Evolutionary conservation across 768 basidiomycete genomes (phyloP).

Genomic region (Tricholoma terreum): DNA sequence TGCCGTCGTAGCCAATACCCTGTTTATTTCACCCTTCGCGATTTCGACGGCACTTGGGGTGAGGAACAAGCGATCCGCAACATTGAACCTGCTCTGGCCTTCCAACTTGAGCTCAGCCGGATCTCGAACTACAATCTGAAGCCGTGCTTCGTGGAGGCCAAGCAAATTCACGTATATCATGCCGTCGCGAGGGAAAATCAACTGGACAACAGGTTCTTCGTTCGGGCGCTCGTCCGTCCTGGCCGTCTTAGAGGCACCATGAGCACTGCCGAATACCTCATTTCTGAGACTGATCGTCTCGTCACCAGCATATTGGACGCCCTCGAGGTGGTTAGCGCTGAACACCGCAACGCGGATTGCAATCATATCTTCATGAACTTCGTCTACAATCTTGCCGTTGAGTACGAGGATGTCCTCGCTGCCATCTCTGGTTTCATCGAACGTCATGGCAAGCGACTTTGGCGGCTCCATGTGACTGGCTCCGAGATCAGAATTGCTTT

Average conservation of each 20-base stretch:
- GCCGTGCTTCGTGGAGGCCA: slow-evolving; percentile 94
- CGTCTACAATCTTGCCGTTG: slow-evolving; percentile 92
- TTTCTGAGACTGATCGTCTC: slow-evolving; percentile 96
- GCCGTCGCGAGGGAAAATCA: slow-evolving; percentile 94
- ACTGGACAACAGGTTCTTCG: slow-evolving; percentile 97
- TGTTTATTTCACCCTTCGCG: slow-evolving; percentile 88
- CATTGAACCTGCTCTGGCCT: slow-evolving; percentile 96
- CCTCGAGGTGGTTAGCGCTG: slow-evolving; percentile 87
- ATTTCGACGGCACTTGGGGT: slow-evolving; percentile 69
- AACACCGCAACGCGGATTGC: slow-evolving; percentile 90
- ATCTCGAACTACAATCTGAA: slow-evolving; percentile 95
- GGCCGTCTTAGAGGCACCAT: slow-evolving; percentile 90
- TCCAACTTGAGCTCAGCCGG: slow-evolving; percentile 95
- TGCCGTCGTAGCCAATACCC: slow-evolving; percentile 93
- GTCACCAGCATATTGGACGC: slow-evolving; percentile 93
- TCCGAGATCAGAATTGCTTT: slow-evolving; percentile 95
- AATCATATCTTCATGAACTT: slow-evolving; percentile 99
- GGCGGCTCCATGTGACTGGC: slow-evolving; percentile 97
- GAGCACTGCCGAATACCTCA: slow-evolving; percentile 96
- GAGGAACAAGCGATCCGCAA: slow-evolving; percentile 98
- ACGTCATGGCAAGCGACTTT: slow-evolving; percentile 95
- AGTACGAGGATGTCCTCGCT: slow-evolving; percentile 94
- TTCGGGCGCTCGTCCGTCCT: slow-evolving; percentile 93
- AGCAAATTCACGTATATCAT: slow-evolving; percentile 98
- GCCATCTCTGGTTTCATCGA: slow-evolving; percentile 99